Evolutionary conservation across 345 rosid genomes (phyloP).

Genomic region (Odontarrhena argentea): DNA sequence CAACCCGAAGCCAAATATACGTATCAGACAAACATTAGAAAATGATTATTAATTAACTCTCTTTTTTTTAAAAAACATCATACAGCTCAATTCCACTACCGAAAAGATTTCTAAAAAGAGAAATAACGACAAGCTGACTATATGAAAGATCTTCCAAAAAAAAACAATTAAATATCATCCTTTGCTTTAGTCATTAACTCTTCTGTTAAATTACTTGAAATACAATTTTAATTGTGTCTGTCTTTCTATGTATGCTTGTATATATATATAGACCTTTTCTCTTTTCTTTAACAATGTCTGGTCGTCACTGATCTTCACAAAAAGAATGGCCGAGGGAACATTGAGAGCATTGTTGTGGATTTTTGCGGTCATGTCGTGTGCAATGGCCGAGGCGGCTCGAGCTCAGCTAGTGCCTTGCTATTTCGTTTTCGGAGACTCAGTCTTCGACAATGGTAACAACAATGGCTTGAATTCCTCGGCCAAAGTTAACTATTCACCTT

Average conservation of each 20-base stretch:
- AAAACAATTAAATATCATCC: background rate
- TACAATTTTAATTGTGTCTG: slow-evolving; percentile 15
- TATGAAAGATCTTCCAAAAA: background rate
- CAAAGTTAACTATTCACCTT: slow-evolving; percentile 58
- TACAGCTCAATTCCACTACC: slow-evolving; percentile 11
- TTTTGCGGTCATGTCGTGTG: slow-evolving; percentile 17
- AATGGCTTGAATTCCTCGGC: slow-evolving; percentile 48
- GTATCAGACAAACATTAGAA: background rate
- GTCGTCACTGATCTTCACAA: background rate
- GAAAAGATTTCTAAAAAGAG: background rate
- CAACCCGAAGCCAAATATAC: slow-evolving; percentile 12
- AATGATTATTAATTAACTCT: background rate
- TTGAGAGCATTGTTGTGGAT: slow-evolving; percentile 20
- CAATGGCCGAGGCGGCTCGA: slow-evolving; percentile 15
- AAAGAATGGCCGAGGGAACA: slow-evolving; percentile 16
- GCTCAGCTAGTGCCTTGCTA: slow-evolving; percentile 55
- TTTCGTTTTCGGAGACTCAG: slow-evolving; percentile 68
- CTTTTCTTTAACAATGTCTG: slow-evolving; percentile 13
- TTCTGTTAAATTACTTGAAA: slow-evolving; percentile 26
- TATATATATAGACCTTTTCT: background rate
- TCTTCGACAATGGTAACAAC: slow-evolving; percentile 64
- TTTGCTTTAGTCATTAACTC: slow-evolving; percentile 10
- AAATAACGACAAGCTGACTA: background rate
- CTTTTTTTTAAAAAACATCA: background rate
- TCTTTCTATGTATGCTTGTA: slow-evolving; percentile 8